Evolutionary conservation across 306 rosid species (phyloP), one percentile per base, ranked within the genome.

Genomic region (Adenanthera pavonina): DNA sequence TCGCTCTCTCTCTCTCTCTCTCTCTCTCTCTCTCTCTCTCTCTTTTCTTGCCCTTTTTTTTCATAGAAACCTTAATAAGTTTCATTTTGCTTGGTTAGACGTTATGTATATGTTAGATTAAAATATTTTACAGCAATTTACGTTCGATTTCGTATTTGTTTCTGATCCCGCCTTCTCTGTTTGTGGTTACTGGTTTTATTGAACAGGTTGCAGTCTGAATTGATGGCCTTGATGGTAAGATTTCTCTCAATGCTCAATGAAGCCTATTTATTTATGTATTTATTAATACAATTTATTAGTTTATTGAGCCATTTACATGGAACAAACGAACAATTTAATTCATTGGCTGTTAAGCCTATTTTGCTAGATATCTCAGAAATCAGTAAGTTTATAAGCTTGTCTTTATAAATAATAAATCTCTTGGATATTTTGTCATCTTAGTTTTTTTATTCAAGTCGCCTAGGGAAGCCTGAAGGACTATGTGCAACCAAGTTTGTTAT

Each of bases 201-300:
- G 6, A 75, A 82, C 93, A 95, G 99, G 92, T 76, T 96, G 86
- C 98, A 93, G 75, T 96, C 99, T 80, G 99, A 93, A 74, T 81
- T 96, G 83, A 96, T 93, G 99, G 96, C 98, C 46, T 80, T 96
- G 80, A 96, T 96, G 99, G 99, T 96, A 85, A 89, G 88, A 86
- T 70, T 0, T 48, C 48, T 46, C 19, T 33, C 41, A 25, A 20
- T 25, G 66, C 66, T 59, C 10, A 8, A 30, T 41, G 0, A 43
- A 0, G 4, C 52, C n/a, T 77, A 48, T 41, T 48, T 38, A 9
- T 8, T 30, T 2, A 10, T 25, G 7, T n/a, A 8, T 25, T 25
- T 25, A 25, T 25, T 25, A 41, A 4, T 41, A 41, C 8, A 7
- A 41, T 41, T 41, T 62, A 46, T 35, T 3, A 60, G 25, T 60